Base-by-base conservation (phyloP, 768 basidiomycete species). In the Tephrocybe sp. region DNA sequence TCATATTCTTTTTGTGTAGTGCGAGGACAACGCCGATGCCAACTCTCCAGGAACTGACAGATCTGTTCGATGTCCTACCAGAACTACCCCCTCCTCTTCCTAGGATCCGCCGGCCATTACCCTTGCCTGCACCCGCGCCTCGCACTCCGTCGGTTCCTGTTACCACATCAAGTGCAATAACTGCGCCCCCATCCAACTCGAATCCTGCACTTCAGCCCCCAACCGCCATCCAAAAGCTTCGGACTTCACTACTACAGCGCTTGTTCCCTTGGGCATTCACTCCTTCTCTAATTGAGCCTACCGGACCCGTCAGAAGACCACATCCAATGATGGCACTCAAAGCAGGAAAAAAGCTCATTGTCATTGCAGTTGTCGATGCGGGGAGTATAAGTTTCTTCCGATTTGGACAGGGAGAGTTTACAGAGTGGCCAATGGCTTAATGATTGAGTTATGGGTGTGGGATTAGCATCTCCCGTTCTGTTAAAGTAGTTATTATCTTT, bases 361-460 rank as follows among this genome's bases (percentile, higher is more conserved):
- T 98, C 27, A 79, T 98, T 40, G 95, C 94, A 1, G 91, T 80
- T 2, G 93, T 95, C 4, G 94, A 97, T 67, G 78, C 83, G 2
- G 92, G 95, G 8, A 92, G 79, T 54, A 86, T 86, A 35, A 88
- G 89, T 56, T 95, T 97, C 74, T 89, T 92, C 69, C 74, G 89
- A 45, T 93, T 98, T 56, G 85, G 87, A 6, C 78, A 93, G 61
- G 90, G 92, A 0, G 83, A 76, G 8, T 98, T 98, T 64, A 83
- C 80, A 45, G 89, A 92, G 58, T 86, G 87, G 81, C 85, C 90
- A 0, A 89, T 93, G 84, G 56, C 57, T 37, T 75, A 54, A 56
- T n/a, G n/a, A n/a, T n/a, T n/a, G n/a, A n/a, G n/a, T n/a, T n/a
- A n/a, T n/a, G n/a, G n/a, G n/a, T n/a, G n/a, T n/a, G n/a, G n/a